Evolutionary conservation across 116 monocot species (phyloP), one percentile per base, ranked within the genome.

Genomic region (Dioscorea cayenensis): DNA sequence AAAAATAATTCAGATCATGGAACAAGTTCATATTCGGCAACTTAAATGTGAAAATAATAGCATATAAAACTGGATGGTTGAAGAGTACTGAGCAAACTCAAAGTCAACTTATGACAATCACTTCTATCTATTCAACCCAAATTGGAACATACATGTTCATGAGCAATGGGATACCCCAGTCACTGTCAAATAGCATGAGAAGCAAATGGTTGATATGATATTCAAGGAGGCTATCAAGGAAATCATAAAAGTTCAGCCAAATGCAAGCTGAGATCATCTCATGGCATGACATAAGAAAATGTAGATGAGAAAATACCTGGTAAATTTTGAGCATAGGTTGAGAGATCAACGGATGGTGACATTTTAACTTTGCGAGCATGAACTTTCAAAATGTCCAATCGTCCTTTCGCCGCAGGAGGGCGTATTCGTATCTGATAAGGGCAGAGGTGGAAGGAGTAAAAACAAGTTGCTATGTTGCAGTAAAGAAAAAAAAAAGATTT

Each of bases 321-420:
- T 66, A 92, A 79, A 71, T 92, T 89, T 82, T 92, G 89, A 82
- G 92, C 92, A 81, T 86, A 92, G 71, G 82, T 70, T 74, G 89
- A 77, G 27, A 92, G 76, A 52, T 92, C 89, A 73, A 92, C 89
- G 28, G 86, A 69, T 55, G 82, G 86, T 19, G 89, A 92, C 83
- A 92, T 82, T 70, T 83, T 89, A 25, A 92, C 92, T 75, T 92
- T 89, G 55, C 84, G 82, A 65, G 92, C 86, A 79, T 92, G 89
- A 69, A 92, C 92, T 65, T 89, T 89, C 67, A 92, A 82, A 72
- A 92, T 89, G 72, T 92, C 92, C 51, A 89, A 70, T 36, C 89
- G 70, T 19, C 89, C 92, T 74, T 92, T 92, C 67, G 82, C 80
- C 3, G 83, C 84, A 49, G 92, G 81, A 83, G 92, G 89, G 22